phyloP scores from a whole-genome alignment of 331 rosid species.

The Saraca asoca region DNA sequence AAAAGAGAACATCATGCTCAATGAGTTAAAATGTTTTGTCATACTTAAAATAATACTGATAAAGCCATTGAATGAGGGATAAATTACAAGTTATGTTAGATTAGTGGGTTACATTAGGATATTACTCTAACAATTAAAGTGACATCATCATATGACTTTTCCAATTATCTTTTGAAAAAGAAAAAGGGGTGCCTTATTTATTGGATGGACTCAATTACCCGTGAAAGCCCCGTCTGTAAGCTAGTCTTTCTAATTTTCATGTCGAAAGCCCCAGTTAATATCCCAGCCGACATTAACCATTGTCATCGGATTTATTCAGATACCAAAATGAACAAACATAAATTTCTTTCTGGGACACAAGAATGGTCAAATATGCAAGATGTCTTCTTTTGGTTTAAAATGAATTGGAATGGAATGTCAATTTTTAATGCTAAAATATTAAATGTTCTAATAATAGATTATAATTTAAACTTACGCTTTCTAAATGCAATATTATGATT shows the following conservation, averaged over 20 bases:
- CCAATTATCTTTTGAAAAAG: constrained; percentile 40
- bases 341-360: background rate
- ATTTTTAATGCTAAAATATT: no score
- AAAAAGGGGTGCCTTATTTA: constrained; percentile 14
- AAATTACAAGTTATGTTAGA: constrained; percentile 47
- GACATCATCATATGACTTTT: constrained; percentile 52
- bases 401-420: no score
- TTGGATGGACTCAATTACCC: constrained; percentile 43
- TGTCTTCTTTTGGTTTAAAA: constrained; percentile 9
- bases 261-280: constrained; percentile 36
- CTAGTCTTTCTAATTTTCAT: constrained; percentile 42
- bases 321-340: constrained; percentile 15
- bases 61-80: constrained; percentile 51
- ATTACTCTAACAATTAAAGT: constrained; percentile 46
- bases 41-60: background rate
- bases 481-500: background rate
- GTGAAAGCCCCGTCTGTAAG: constrained; percentile 46
- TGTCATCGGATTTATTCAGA: constrained; percentile 37
- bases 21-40: constrained; percentile 31
- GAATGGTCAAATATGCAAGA: constrained; percentile 36
- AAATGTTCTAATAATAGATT: no score
- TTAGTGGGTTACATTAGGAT: constrained; percentile 73
- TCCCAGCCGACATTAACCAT: background rate
- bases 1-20: constrained; percentile 36
- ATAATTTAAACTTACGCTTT: no score